phyloP scores from a whole-genome alignment of 495 filamentous ascomycete species.

The Platismatia glauca region DNA sequence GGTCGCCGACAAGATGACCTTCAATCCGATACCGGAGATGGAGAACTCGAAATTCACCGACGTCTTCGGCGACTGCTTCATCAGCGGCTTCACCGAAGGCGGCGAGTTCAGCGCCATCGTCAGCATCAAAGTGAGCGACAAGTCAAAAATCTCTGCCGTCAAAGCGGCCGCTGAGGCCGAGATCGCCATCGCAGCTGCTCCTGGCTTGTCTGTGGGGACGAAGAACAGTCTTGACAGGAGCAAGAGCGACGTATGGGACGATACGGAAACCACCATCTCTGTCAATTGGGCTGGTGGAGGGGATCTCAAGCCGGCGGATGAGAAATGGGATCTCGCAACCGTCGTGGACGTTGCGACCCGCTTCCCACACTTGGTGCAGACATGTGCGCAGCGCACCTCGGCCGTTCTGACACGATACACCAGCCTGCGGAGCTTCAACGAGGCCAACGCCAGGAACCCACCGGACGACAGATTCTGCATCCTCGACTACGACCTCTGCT shows the following conservation, averaged over 20 bases:
- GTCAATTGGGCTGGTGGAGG: slow-evolving; percentile 34
- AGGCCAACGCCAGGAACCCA: slow-evolving; percentile 14
- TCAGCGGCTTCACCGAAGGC: slow-evolving; percentile 32
- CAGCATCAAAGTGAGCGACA: slow-evolving; percentile 29
- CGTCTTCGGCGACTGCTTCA: slow-evolving; percentile 32
- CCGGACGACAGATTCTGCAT: slow-evolving; percentile 26
- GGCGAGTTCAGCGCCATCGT: slow-evolving; percentile 32
- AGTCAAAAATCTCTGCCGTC: slow-evolving; percentile 26
- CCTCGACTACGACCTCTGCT: slow-evolving; percentile 29
- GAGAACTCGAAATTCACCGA: slow-evolving; percentile 27
- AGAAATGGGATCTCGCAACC: slow-evolving; percentile 27
- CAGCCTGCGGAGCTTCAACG: slow-evolving; percentile 28
- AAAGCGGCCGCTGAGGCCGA: slow-evolving; percentile 30
- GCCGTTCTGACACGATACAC: slow-evolving; percentile 28
- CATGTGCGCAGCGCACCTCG: slow-evolving; percentile 26
- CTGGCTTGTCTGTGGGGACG: slow-evolving; percentile 19
- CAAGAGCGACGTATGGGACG: slow-evolving; percentile 25
- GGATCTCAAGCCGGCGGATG: slow-evolving; percentile 28
- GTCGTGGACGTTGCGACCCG: slow-evolving; percentile 27
- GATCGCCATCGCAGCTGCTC: slow-evolving; percentile 25
- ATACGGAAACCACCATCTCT: slow-evolving; percentile 30
- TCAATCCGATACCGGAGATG: slow-evolving; percentile 27
- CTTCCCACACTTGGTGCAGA: slow-evolving; percentile 29
- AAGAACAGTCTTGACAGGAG: slow-evolving; percentile 13
- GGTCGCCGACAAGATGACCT: slow-evolving; percentile 23